Base-by-base conservation (phyloP, 306 rosid genomes). In the Adenanthera pavonina region DNA sequence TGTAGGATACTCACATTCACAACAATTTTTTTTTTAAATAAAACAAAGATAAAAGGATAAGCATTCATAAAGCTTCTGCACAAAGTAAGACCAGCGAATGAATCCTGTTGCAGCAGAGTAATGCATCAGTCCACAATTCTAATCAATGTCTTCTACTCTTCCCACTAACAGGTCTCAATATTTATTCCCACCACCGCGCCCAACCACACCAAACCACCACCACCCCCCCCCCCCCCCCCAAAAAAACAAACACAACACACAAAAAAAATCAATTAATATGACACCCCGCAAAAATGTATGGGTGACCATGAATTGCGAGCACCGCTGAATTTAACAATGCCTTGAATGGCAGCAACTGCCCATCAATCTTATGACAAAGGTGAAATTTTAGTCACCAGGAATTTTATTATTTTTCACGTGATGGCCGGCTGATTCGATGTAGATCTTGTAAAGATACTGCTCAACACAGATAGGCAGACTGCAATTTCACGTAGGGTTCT, bases 81-180 rank as follows among this genome's bases (percentile, higher is more conserved):
- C 30, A 25, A 25, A 25, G 30, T 25, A 25, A 25, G 30, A 25
- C 30, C 30, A 25, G 30, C 30, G 30, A 25, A 25, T 25, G 30
- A 25, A 25, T 25, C 30, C 30, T 25, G 30, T 25, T 25, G 30
- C 30, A 25, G 30, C 30, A 25, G 30, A 25, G 30, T 25, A 25
- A 25, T 25, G 30, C 30, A 25, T 25, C 30, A 25, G 85, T 44
- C 81, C 81, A 81, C 82, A 81, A 84, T 62, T 53, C 52, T 60
- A 66, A 72, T 3, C 16, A 68, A 69, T 15, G 68, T 43, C 19
- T 69, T 25, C 30, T 25, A 25, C 30, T 25, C 30, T 25, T 74
- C 56, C 53, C 35, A 17, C 10, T 41, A 75, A 57, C 64, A 80
- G 15, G 35, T 73, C 36, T 38, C 79, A n/a, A 16, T 44, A 54